These are phyloP conservation scores for Pseudogymnoascus destructans DNA, from an alignment of 2,329 filamentous ascomycete species.

Conservation along the genomic window DNA sequence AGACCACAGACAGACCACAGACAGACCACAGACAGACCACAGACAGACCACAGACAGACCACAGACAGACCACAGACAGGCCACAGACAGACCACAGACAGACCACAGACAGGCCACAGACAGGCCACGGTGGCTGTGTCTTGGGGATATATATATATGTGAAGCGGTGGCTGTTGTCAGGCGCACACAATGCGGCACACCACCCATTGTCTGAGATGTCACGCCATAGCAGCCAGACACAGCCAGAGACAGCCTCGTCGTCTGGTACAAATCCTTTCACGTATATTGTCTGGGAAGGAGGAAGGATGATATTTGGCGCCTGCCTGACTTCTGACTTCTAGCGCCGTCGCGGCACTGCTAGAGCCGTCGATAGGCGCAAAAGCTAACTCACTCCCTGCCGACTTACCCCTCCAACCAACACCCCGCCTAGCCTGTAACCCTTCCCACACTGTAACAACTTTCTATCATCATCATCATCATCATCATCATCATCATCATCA, in stretches of 20 bases:
- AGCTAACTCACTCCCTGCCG: neutral
- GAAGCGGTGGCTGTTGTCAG: neutral
- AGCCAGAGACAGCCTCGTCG: slow-evolving; percentile 2
- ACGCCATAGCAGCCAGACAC: neutral
- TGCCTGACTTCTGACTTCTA: neutral
- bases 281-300: neutral
- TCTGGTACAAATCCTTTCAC: neutral
- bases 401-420: slow-evolving; percentile 4
- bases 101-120: no score
- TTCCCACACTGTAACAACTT: neutral
- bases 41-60: no score
- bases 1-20: no score
- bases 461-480: neutral
- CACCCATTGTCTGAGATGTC: neutral
- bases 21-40: no score
- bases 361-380: neutral
- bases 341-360: neutral
- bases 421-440: slow-evolving; percentile 4
- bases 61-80: no score
- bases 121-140: slow-evolving; percentile 7
- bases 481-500: neutral
- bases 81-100: neutral
- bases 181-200: neutral
- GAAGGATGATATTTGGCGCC: neutral
- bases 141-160: neutral